Percentiles rank a stretch among this genome's conserved stretches.
Evolutionary conservation across 2,329 filamentous ascomycete genomes (phyloP).

Genomic region (Exophiala dermatitidis): DNA sequence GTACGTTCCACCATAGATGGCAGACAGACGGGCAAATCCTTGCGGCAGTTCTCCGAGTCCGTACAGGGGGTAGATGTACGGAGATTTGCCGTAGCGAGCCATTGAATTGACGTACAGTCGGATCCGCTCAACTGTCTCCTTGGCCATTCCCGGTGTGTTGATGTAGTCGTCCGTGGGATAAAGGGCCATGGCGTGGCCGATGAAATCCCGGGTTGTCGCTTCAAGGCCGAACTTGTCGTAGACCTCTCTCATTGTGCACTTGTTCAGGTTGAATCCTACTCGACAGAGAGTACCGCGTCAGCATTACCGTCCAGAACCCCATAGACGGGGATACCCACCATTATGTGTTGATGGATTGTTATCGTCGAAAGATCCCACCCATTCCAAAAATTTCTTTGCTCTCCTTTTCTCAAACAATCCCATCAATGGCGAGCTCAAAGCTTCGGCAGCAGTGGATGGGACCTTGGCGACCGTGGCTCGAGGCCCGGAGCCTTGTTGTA

Average conservation of each 20-base stretch:
- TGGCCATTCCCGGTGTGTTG: slow-evolving; percentile 61
- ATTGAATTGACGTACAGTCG: slow-evolving; percentile 96
- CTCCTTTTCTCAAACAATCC: slow-evolving; percentile 95
- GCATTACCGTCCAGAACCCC: not conserved
- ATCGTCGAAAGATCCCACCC: slow-evolving; percentile 78
- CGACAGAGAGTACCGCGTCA: slow-evolving; percentile 1
- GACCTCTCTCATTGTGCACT: slow-evolving; percentile 91
- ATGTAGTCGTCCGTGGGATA: slow-evolving; percentile 89
- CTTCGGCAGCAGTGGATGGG: slow-evolving; percentile 83
- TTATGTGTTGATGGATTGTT: slow-evolving; percentile 82
- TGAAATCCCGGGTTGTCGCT: slow-evolving; percentile 81
- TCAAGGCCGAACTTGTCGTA: slow-evolving; percentile 98
- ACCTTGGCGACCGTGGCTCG: slow-evolving; percentile 96
- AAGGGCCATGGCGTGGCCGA: slow-evolving; percentile 96
- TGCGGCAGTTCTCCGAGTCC: slow-evolving; percentile 94
- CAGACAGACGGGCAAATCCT: slow-evolving; percentile 91
- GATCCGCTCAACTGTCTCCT: slow-evolving; percentile 85
- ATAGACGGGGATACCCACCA: slow-evolving; percentile 51
- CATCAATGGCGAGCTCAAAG: slow-evolving; percentile 88
- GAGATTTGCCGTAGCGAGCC: slow-evolving; percentile 93
- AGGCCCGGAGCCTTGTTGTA: slow-evolving; percentile 74
- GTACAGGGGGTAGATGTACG: slow-evolving; percentile 98
- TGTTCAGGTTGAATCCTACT: slow-evolving; percentile 65
- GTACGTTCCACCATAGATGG: slow-evolving; percentile 98
- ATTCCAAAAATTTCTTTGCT: slow-evolving; percentile 94